Base-by-base conservation (phyloP, 306 rosid species). In the Mimosa pudica region DNA sequence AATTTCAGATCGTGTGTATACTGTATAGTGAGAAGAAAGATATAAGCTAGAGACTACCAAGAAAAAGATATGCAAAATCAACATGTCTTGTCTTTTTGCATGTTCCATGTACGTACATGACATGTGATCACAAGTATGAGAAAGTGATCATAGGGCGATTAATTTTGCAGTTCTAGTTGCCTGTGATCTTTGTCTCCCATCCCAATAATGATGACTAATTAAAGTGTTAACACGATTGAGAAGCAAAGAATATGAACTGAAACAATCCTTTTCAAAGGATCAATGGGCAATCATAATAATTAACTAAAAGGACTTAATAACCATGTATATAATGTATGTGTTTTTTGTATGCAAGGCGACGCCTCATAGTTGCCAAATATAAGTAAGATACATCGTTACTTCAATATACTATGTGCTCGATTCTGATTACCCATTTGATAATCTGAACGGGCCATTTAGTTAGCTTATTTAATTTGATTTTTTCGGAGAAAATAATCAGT, bases 281-380 rank as follows among this genome's bases (percentile, higher is more conserved):
- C 20, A 65, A 65, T 33, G 47, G 24, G 70, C 70, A 62, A 62
- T 62, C 68, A 62, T 32, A 62, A n/a, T n/a, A n/a, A n/a, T n/a
- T n/a, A n/a, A 33, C 41, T 30, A 38, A 62, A 5, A 13, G 68
- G n/a, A 33, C 9, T 62, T 10, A 9, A 58, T 4, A 30, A 1
- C 1, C 13, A 10, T 10, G 13, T 2, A 58, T 58, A 7, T 57
- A 57, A 57, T 61, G 16, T 1, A 10, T 4, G 8, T 60, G 3
- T 0, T 24, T 60, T 20, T 60, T 62, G 24, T 32, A 4, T 11
- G 6, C 2, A 62, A 62, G 42, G 68, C n/a, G 42, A 62, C 41
- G 38, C 67, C 41, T 62, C 67, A 30, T 62, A 2, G 68, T 41
- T 32, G 68, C 42, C 42, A 32, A 62, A 5, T 6, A 7, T 65